These are phyloP conservation scores for Graphilbum sp. DNA, from an alignment of 2,329 filamentous ascomycete genomes.

Conservation along the genomic window DNA sequence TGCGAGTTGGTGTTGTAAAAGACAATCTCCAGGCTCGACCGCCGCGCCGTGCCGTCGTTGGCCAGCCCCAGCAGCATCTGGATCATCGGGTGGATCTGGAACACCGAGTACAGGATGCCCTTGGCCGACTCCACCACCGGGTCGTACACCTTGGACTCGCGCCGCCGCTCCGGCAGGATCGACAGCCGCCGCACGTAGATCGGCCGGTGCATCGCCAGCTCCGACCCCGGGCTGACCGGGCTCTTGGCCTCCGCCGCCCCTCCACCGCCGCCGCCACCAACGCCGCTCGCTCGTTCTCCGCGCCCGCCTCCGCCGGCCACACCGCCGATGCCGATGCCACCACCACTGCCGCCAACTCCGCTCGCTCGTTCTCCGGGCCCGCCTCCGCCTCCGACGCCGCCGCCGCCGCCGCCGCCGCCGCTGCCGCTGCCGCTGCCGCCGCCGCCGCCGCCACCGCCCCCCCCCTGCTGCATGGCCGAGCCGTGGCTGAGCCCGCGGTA, in stretches of 20 bases:
- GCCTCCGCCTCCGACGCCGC: conserved; percentile 12
- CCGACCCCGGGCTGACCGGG: conserved; percentile 39
- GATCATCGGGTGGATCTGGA: conserved; percentile 52
- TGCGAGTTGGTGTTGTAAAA: conserved; percentile 53
- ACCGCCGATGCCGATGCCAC: conserved; percentile 8
- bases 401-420: conserved; percentile 7
- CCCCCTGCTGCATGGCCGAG: conserved; percentile 40
- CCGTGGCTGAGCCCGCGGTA: conserved; percentile 51
- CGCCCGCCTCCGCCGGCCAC: background rate
- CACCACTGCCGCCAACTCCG: conserved; percentile 10
- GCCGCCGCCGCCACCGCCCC: conserved; percentile 12
- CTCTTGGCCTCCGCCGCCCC: conserved; percentile 22
- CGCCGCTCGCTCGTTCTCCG: no score
- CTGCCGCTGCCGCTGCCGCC: background rate
- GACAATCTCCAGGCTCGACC: conserved; percentile 48
- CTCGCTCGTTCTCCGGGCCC: no score
- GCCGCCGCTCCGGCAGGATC: conserved; percentile 44
- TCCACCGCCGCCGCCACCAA: conserved; percentile 12
- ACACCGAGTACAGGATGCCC: conserved; percentile 49
- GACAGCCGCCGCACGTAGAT: conserved; percentile 48
- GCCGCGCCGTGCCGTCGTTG: conserved; percentile 41
- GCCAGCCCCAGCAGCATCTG: conserved; percentile 47
- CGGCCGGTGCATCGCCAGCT: conserved; percentile 38
- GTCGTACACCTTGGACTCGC: conserved; percentile 44
- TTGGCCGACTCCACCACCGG: conserved; percentile 49